Conservation (phyloP, 257 asterid species). For the Ehretia macrophylla region DNA sequence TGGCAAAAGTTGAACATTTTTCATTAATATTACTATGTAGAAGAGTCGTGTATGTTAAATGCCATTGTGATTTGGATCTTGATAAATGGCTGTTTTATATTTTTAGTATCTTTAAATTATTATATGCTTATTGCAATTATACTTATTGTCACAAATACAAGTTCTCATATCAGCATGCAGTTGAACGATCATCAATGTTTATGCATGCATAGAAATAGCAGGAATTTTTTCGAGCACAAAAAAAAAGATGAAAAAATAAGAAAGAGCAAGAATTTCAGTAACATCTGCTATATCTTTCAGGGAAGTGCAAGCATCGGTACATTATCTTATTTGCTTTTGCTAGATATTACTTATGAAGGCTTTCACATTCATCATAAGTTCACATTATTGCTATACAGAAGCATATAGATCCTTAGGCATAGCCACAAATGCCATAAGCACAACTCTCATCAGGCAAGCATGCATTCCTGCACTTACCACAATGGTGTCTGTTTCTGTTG, state of each 20-base stretch:
- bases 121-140: background rate
- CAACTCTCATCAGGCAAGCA: background rate
- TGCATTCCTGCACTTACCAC: constrained; percentile 12
- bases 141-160: background rate
- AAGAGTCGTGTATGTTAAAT: constrained; percentile 12
- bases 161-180: background rate
- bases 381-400: too few relatives aligned
- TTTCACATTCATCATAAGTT: too few relatives aligned
- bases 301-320: too few relatives aligned
- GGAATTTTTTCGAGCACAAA: too few relatives aligned
- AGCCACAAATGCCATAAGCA: background rate
- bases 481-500: constrained; percentile 3
- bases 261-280: background rate
- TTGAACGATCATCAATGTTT: background rate
- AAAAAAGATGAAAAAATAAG: too few relatives aligned
- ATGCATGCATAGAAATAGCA: too few relatives aligned
- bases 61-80: constrained; percentile 3
- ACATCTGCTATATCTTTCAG: too few relatives aligned
- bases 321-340: too few relatives aligned
- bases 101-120: background rate
- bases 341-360: too few relatives aligned
- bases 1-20: background rate
- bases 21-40: constrained; percentile 9
- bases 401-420: background rate
- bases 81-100: background rate